Evolutionary conservation across 2,329 filamentous ascomycete species (phyloP), one percentile per base, ranked within the genome.

Genomic region (Cladophialophora psammophila): DNA sequence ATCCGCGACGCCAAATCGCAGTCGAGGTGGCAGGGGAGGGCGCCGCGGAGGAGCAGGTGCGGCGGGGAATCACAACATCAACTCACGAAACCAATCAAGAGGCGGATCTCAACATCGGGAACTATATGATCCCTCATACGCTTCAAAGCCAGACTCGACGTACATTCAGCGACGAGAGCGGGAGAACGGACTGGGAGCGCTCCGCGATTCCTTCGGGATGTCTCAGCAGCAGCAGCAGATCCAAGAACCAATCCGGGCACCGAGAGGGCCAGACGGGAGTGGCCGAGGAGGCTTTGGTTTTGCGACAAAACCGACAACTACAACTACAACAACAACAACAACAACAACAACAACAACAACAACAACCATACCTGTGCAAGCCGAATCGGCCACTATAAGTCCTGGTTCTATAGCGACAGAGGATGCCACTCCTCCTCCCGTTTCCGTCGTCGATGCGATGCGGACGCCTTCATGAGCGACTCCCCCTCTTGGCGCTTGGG

Each of bases 261-360:
- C 94, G 1, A 86, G 87, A 74, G 93, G 93, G 9, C 94, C 94
- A 9, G 91, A 96, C 75, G 85, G 86, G 55, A 91, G 84, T 75
- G 91, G 91, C 65, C 86, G 90, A 74, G 91, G 90, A 64, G 92
- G 92, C 0, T 93, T 93, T 78, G 91, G 90, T 40, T 94, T 95
- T 75, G 86, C 60, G 5, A 40, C 20, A 26, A 26, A 26, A 26
- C 26, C 26, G 26, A 26, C 26, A 3, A 26, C 26, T 2, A 26
- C 26, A 3, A 26, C 26, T 2, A 26, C 26, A 3, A 26, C 26
- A 26, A 26, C 26, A 26, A 26, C 26, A 26, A 26, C 26, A 26
- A 26, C 26, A 26, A 26, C 26, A 26, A 26, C 26, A 26, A 26
- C 26, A 26, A 26, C 26, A 26, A 26, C 26, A 26, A 26, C 53